A percentile compares a stretch with the other conserved stretches of the same genome.
Conservation (phyloP, 805 yeast species). For the Nakazawaea ishiwadae region DNA sequence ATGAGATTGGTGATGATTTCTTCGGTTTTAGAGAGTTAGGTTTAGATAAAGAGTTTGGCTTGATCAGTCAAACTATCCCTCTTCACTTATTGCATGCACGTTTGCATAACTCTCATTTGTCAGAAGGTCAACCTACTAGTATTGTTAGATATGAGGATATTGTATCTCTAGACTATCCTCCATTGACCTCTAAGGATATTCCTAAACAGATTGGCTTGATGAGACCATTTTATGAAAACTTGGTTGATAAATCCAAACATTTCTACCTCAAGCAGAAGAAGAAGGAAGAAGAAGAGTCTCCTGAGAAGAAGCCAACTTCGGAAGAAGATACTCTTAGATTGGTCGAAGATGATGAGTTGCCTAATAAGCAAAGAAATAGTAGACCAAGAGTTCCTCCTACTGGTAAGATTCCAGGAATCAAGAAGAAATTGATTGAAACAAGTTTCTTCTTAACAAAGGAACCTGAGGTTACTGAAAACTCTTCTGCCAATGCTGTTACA, state of each 20-base stretch:
- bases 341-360: slow-evolving; percentile 81
- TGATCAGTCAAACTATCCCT: slow-evolving; percentile 83
- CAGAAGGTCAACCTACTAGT: slow-evolving; percentile 38
- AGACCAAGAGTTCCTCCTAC: slow-evolving; percentile 87
- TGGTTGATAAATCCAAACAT: slow-evolving; percentile 36
- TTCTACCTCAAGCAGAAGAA: slow-evolving; percentile 38
- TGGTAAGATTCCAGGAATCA: slow-evolving; percentile 70
- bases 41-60: slow-evolving; percentile 83
- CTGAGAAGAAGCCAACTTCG: slow-evolving; percentile 24
- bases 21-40: slow-evolving; percentile 96
- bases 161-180: slow-evolving; percentile 47
- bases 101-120: slow-evolving; percentile 52
- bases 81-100: slow-evolving; percentile 80
- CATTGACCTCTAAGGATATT: slow-evolving; percentile 48
- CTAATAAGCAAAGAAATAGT: slow-evolving; percentile 68
- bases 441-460: slow-evolving; percentile 51
- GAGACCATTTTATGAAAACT: slow-evolving; percentile 45
- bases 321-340: slow-evolving; percentile 40
- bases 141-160: slow-evolving; percentile 62
- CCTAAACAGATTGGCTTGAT: slow-evolving; percentile 52
- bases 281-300: slow-evolving; percentile 26
- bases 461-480: neutral
- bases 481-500: too few relatives aligned
- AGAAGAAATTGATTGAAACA: slow-evolving; percentile 53
- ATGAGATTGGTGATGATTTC: slow-evolving; percentile 93